Evolutionary conservation across 495 filamentous ascomycete species (phyloP).

Genomic region (Hypoxylon cercidicola): DNA sequence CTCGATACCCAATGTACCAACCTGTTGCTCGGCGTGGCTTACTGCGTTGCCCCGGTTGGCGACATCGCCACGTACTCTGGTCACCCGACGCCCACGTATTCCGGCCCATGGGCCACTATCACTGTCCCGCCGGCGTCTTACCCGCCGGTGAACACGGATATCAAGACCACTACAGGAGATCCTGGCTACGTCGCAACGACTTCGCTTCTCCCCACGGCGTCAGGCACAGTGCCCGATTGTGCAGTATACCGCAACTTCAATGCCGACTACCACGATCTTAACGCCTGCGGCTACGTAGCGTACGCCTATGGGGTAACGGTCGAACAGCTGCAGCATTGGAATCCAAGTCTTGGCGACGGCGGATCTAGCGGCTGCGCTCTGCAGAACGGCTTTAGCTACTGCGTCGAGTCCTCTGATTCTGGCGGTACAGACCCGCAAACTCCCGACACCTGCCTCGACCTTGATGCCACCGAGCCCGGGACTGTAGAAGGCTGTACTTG

Average conservation of each 20-base stretch:
- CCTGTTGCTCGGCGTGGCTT: constrained; percentile 24
- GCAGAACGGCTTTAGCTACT: constrained; percentile 2
- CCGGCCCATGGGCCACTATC: too few relatives aligned
- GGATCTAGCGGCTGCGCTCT: not conserved
- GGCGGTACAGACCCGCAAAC: not conserved
- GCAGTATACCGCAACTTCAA: not conserved
- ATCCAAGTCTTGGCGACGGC: not conserved
- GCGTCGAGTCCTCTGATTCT: not conserved
- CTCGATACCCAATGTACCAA: constrained; percentile 28
- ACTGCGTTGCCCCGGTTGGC: constrained; percentile 40
- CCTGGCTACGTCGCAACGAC: not conserved
- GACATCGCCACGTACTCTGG: constrained; percentile 7
- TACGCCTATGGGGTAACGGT: not conserved
- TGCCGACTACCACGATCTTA: not conserved
- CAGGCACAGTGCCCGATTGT: not conserved
- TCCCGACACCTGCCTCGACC: not conserved
- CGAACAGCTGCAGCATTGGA: not conserved
- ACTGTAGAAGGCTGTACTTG: not conserved
- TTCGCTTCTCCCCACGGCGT: not conserved
- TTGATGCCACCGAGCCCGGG: constrained; percentile 2
- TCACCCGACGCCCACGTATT: not conserved
- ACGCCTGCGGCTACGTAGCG: not conserved
- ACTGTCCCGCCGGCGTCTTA: not conserved
- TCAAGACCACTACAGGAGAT: not conserved
- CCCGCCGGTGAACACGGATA: not conserved